phyloP scores from a whole-genome alignment of 148 eudicot species.

The Rhododendron vialii region DNA sequence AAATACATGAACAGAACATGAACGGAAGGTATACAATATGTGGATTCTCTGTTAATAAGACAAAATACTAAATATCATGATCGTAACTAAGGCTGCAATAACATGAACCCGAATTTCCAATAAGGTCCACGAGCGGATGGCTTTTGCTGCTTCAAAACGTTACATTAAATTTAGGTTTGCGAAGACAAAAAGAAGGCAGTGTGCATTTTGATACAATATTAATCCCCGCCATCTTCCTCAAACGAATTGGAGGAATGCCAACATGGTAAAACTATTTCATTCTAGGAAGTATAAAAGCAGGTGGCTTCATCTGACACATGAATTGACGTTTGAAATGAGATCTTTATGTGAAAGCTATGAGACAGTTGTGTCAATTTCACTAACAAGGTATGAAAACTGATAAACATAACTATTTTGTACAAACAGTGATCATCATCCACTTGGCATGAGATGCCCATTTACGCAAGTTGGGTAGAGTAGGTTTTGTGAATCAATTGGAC shows the following conservation, averaged over 20 bases:
- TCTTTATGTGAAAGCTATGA: too few relatives aligned
- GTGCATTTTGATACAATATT: neutral
- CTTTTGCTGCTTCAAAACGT: neutral
- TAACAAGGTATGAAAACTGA: too few relatives aligned
- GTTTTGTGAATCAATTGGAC: neutral
- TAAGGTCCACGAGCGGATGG: neutral
- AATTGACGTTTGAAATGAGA: neutral
- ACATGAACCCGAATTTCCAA: neutral
- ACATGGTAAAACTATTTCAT: neutral
- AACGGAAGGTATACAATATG: neutral
- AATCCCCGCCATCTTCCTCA: neutral
- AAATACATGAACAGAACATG: constrained; percentile 14
- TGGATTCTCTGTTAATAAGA: neutral
- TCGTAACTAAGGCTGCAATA: neutral
- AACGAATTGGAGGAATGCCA: neutral
- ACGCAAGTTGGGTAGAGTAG: neutral
- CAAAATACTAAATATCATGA: neutral
- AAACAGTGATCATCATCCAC: neutral
- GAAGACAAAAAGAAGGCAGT: neutral
- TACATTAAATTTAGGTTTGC: neutral
- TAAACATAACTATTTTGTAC: neutral
- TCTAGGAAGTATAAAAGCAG: neutral
- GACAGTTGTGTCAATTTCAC: too few relatives aligned
- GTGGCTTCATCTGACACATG: neutral
- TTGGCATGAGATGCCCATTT: neutral